Evolutionary conservation across 2,329 filamentous ascomycete genomes (phyloP).

Genomic region (Pochonia chlamydosporia): DNA sequence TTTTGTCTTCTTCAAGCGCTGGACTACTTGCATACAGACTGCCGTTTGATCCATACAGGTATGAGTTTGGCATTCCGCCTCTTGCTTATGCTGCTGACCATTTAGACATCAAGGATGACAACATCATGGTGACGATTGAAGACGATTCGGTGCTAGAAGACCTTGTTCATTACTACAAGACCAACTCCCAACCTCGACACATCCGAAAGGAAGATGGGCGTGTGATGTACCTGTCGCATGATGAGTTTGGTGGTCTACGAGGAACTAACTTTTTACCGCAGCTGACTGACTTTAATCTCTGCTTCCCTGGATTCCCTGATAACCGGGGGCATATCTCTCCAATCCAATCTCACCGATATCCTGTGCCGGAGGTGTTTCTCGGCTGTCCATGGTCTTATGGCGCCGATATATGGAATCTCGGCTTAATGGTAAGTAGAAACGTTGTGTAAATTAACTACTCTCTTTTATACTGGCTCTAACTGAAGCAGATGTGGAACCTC

Average conservation of each 20-base stretch:
- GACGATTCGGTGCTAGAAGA: slow-evolving; percentile 9
- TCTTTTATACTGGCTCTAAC: slow-evolving; percentile 1
- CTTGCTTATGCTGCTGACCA: not conserved
- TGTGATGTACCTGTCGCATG: slow-evolving; percentile 11
- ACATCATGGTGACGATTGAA: slow-evolving; percentile 17
- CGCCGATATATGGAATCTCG: slow-evolving; percentile 16
- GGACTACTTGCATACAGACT: slow-evolving; percentile 16
- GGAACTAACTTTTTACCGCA: slow-evolving; percentile 10
- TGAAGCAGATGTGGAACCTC: slow-evolving; percentile 18
- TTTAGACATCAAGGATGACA: slow-evolving; percentile 17
- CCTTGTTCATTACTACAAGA: slow-evolving; percentile 4
- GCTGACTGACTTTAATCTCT: slow-evolving; percentile 14
- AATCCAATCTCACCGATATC: slow-evolving; percentile 17
- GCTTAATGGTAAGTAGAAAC: slow-evolving; percentile 12
- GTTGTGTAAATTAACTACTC: not conserved
- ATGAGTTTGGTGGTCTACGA: slow-evolving; percentile 12
- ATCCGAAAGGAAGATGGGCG: slow-evolving; percentile 10
- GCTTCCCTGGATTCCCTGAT: slow-evolving; percentile 9
- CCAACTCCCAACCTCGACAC: slow-evolving; percentile 6
- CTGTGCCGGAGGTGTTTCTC: slow-evolving; percentile 18
- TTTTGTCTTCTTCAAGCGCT: slow-evolving; percentile 10
- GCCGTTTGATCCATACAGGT: slow-evolving; percentile 17
- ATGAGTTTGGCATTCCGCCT: not conserved
- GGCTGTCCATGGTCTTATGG: slow-evolving; percentile 16
- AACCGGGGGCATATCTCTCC: slow-evolving; percentile 10